phyloP scores from a whole-genome alignment of 352 stramenopile species.

The Phytophthora sp. region DNA sequence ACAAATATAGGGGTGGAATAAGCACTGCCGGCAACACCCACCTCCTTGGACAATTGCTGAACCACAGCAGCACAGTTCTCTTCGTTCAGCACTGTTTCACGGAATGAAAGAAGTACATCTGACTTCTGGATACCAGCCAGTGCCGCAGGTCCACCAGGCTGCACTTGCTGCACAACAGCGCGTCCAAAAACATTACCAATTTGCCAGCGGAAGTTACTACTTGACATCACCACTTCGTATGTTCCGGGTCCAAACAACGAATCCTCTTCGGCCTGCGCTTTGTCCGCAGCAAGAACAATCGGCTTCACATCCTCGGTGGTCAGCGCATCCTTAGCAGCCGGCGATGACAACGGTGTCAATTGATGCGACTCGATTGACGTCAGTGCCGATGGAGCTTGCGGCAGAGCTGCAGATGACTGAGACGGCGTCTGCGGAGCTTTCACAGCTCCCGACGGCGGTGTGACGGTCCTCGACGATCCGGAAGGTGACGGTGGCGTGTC shows the following conservation, averaged over 20 bases:
- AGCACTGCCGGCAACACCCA: constrained; percentile 25
- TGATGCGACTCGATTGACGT: constrained; percentile 60
- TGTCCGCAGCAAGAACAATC: constrained; percentile 4
- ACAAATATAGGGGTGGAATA: background rate
- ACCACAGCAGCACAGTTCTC: constrained; percentile 80
- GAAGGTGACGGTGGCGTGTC: constrained; percentile 15
- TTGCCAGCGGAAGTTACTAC: constrained; percentile 79
- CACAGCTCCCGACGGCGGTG: constrained; percentile 27
- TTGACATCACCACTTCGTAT: constrained; percentile 85
- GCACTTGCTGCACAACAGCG: constrained; percentile 81
- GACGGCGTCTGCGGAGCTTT: constrained; percentile 28
- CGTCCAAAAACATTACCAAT: constrained; percentile 87
- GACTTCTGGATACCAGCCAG: constrained; percentile 83
- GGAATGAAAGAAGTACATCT: constrained; percentile 81
- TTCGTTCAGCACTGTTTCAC: constrained; percentile 74
- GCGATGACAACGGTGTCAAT: constrained; percentile 57
- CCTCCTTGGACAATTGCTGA: constrained; percentile 80
- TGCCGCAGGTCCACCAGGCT: constrained; percentile 64
- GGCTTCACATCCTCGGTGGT: constrained; percentile 10
- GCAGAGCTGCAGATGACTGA: constrained; percentile 42
- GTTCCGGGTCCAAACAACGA: constrained; percentile 63
- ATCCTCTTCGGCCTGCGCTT: constrained; percentile 34
- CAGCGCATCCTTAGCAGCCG: constrained; percentile 18
- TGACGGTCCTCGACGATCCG: constrained; percentile 9
- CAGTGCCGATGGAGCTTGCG: constrained; percentile 42